A percentile compares a stretch with the other conserved stretches of the same genome.
Evolutionary conservation across 2,329 filamentous ascomycete species (phyloP).

Genomic region (Alternaria consortialis): DNA sequence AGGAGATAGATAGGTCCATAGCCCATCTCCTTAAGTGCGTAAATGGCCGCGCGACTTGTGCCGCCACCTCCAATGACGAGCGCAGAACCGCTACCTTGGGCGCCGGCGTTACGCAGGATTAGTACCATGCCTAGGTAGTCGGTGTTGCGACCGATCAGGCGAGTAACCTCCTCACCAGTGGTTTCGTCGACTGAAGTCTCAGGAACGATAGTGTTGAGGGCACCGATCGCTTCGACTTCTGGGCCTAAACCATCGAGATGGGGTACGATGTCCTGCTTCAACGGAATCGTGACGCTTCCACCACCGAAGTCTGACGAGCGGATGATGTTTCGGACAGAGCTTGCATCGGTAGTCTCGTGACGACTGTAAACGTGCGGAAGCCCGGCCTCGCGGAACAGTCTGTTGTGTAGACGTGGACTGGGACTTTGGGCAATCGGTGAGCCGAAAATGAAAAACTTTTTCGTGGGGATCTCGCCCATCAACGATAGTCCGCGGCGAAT

Average conservation of each 20-base stretch:
- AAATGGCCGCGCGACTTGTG: slow-evolving; percentile 90
- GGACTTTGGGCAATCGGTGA: slow-evolving; percentile 82
- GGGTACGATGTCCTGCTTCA: slow-evolving; percentile 88
- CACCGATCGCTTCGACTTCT: slow-evolving; percentile 83
- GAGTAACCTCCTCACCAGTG: slow-evolving; percentile 55
- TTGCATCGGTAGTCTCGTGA: slow-evolving; percentile 75
- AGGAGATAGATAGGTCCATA: slow-evolving; percentile 88
- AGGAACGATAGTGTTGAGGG: slow-evolving; percentile 91
- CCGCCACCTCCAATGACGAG: slow-evolving; percentile 92
- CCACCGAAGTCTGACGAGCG: slow-evolving; percentile 81
- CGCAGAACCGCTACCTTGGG: slow-evolving; percentile 60
- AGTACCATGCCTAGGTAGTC: slow-evolving; percentile 94
- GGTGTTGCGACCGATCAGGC: slow-evolving; percentile 87
- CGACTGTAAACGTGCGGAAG: slow-evolving; percentile 84
- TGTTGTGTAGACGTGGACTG: slow-evolving; percentile 90
- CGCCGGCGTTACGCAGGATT: slow-evolving; percentile 74
- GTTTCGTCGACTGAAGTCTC: slow-evolving; percentile 48
- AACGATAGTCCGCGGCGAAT: slow-evolving; percentile 82
- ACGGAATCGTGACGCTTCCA: slow-evolving; percentile 92
- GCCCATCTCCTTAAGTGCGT: slow-evolving; percentile 82
- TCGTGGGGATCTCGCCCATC: slow-evolving; percentile 78
- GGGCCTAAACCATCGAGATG: slow-evolving; percentile 81
- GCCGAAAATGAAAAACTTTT: slow-evolving; percentile 87
- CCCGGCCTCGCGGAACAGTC: slow-evolving; percentile 77
- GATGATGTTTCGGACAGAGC: slow-evolving; percentile 70